phyloP scores from a whole-genome alignment of 306 rosid genomes.

The Luffa acutangula region DNA sequence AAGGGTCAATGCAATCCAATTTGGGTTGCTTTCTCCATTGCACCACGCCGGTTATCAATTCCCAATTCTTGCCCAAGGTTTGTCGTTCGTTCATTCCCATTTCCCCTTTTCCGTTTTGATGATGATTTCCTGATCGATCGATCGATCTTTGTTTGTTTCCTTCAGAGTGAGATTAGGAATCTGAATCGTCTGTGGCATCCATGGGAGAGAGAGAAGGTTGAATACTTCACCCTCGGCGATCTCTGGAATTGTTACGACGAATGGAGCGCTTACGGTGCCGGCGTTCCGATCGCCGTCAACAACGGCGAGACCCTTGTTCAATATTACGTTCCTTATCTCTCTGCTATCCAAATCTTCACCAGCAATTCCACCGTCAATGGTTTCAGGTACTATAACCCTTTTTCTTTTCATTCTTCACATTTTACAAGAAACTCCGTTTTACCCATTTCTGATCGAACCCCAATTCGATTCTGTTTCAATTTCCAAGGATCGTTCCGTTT shows the following conservation, averaged over 20 bases:
- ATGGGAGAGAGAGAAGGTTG: slow-evolving; percentile 84
- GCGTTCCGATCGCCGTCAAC: slow-evolving; percentile 59
- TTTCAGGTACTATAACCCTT: slow-evolving; percentile 36
- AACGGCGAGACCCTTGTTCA: slow-evolving; percentile 73
- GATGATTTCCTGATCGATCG: background rate
- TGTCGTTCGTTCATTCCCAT: background rate
- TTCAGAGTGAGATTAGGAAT: slow-evolving; percentile 66
- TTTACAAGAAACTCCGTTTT: background rate
- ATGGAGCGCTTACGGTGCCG: slow-evolving; percentile 96
- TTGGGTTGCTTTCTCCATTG: slow-evolving; percentile 67
- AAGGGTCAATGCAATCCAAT: slow-evolving; percentile 64
- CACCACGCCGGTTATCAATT: slow-evolving; percentile 67
- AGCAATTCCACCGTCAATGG: slow-evolving; percentile 37
- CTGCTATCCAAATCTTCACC: slow-evolving; percentile 84
- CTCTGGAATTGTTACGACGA: slow-evolving; percentile 79
- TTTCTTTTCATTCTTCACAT: background rate
- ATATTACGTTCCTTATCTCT: slow-evolving; percentile 96
- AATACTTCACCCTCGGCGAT: slow-evolving; percentile 68
- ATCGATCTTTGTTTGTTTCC: background rate
- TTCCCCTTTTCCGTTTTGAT: background rate
- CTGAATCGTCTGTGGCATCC: slow-evolving; percentile 91
- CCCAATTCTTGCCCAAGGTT: slow-evolving; percentile 76
- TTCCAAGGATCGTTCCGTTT: background rate
- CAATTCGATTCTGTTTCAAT: background rate
- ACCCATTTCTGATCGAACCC: background rate